Conservation (phyloP, 1,284 basidiomycete genomes). For the Vanrija sp. region DNA sequence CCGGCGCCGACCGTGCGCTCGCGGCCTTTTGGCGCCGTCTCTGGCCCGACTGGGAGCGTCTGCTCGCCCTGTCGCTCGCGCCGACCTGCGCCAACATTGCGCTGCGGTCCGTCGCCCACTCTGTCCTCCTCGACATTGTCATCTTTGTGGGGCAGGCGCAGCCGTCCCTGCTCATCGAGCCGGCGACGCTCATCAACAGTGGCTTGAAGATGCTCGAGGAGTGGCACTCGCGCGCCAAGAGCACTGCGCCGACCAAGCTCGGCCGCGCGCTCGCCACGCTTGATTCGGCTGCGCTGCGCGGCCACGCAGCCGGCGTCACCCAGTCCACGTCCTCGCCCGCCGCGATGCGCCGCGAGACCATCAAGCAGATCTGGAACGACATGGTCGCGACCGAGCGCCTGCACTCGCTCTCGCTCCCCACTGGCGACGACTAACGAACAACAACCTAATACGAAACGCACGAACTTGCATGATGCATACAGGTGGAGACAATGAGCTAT, state of each 20-base stretch:
- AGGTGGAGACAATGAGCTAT: not conserved
- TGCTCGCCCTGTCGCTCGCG: conserved; percentile 27
- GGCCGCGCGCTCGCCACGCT: conserved; percentile 9
- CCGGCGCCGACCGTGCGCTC: conserved; percentile 15
- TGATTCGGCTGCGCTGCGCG: not conserved
- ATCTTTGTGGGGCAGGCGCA: conserved; percentile 25
- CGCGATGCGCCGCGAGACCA: not conserved
- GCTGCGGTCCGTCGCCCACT: conserved; percentile 26
- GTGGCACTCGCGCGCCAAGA: conserved; percentile 3
- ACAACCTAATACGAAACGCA: not conserved
- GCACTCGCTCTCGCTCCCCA: not conserved
- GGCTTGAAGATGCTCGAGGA: conserved; percentile 19
- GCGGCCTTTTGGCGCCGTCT: conserved; percentile 30
- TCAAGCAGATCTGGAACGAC: conserved; percentile 5
- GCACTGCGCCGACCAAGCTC: conserved; percentile 3
- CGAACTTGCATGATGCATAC: conserved; percentile 5
- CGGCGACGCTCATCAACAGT: conserved; percentile 17
- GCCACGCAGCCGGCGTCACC: conserved; percentile 4
- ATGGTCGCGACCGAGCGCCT: conserved; percentile 15
- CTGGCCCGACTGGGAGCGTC: conserved; percentile 41
- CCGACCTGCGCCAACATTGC: conserved; percentile 29
- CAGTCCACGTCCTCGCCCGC: no score
- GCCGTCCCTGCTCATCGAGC: conserved; percentile 22
- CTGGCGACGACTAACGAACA: not conserved
- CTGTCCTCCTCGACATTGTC: conserved; percentile 34